Evolutionary conservation across 1,139 yeast species (phyloP), one percentile per base, ranked within the genome.

Genomic region (Magnusiomyces clavatus): DNA sequence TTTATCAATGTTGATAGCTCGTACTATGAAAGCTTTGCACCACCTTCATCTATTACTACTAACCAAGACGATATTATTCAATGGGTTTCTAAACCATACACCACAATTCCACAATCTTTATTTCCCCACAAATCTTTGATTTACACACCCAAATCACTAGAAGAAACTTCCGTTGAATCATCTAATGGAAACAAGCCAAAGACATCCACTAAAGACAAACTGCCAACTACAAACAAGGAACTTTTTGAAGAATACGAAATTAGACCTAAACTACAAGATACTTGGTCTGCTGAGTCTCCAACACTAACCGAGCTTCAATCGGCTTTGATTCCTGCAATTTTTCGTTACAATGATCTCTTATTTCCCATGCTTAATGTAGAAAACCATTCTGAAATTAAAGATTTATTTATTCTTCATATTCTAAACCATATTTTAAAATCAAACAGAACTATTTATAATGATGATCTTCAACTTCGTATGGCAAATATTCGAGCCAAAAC

Each of bases 371-470:
- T 78, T 44, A 69, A 73, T 0, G 66, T 69, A 54, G 64, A 65
- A 1, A 69, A 75, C 14, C 76, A 72, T 49, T 59, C 65, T 1
- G 75, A 76, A 45, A 78, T 89, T 61, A 80, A 83, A 60, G 79
- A 78, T 54, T 68, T 87, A 31, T 87, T 86, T 64, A 68, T 77
- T 0, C 63, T 86, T 56, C 98, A 92, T 69, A 77, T 81, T 2
- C 67, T 89, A 54, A 92, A 92, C 62, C 98, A 92, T 65, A 71
- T 92, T 35, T 80, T 76, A 69, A 89, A 89, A 68, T 87, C 97
- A 0, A 77, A 97, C 64, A 96, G 89, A 65, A 72, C 83, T 34
- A 78, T 90, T 20, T 63, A 90, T 58, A 86, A 85, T 64, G 84
- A 92, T 67, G 86, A 83, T 58, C 77, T 77, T 46, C 82, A 79